Base-by-base conservation (phyloP, 148 eudicot genomes). In the Rhododendron williamsianum region DNA sequence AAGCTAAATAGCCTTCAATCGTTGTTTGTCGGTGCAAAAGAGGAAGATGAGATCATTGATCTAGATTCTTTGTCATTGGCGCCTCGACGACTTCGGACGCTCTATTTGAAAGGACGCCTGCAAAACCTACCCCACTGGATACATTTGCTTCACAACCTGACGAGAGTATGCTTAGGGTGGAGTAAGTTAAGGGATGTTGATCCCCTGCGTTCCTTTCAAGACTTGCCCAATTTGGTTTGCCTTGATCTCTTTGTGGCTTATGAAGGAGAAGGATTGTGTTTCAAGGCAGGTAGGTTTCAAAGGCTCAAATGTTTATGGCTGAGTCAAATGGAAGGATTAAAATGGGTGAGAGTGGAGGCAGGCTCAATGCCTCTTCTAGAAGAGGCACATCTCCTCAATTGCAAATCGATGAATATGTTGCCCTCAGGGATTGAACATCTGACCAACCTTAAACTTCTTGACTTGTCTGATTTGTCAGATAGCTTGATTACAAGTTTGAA, bases 161-260 rank as follows among this genome's bases (percentile, higher is more conserved):
- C 1, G n/a, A 35, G 3, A 36, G 21, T 33, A 74, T 0, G 1
- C 0, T 76, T 18, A 76, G 0, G 30, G 6, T 79, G 81, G 77
- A 83, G 86, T 18, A 25, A 69, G 52, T 72, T 88, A 27, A 30
- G 48, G 56, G 85, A 23, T 19, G 23, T n/a, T 38, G n/a, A n/a
- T 76, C 86, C 88, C 1, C 79, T 88, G 6, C 13, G 86, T 9
- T 36, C 49, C 9, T 82, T 88, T 65, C 79, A 86, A 67, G 60
- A 13, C 27, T 82, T 88, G 60, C 90, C 90, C 18, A 83, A 86
- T 85, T 46, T 88, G 63, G 67, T 48, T 45, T n/a, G n/a, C n/a
- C n/a, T n/a, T n/a, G n/a, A n/a, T n/a, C n/a, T n/a, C n/a, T n/a
- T n/a, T n/a, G n/a, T n/a, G n/a, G 88, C 88, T 41, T 89, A 84